Evolutionary conservation across 2,329 filamentous ascomycete genomes (phyloP).

Genomic region (Fusarium decemcellulare): DNA sequence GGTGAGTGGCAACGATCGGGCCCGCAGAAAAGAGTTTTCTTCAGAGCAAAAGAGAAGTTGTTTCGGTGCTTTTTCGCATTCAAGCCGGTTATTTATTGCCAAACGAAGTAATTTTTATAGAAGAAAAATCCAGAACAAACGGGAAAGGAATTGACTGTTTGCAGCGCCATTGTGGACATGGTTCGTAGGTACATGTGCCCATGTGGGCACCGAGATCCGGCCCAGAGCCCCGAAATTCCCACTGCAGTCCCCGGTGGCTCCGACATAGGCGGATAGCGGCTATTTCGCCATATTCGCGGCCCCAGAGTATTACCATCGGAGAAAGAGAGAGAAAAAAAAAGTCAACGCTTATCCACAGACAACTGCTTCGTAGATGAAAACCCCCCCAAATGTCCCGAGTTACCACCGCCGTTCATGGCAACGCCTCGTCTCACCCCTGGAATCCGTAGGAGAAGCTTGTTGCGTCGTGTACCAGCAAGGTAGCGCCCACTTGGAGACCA

Average conservation of each 20-base stretch:
- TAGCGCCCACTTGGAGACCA: conserved; percentile 21
- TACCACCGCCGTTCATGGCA: neutral
- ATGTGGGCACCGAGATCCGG: conserved; percentile 37
- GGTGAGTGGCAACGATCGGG: conserved; percentile 11
- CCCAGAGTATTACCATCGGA: neutral
- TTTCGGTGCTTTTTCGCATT: neutral
- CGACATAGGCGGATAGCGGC: conserved; percentile 29
- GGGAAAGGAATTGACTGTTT: neutral
- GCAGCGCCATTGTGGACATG: conserved; percentile 4
- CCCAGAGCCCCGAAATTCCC: conserved; percentile 17
- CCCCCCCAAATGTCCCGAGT: neutral
- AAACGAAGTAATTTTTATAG: conserved; percentile 11
- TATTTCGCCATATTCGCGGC: conserved; percentile 21
- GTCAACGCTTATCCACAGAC: neutral
- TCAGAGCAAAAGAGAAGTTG: neutral
- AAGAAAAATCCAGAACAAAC: neutral
- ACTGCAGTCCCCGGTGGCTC: conserved; percentile 12
- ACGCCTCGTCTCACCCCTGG: neutral
- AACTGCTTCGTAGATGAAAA: conserved; percentile 2
- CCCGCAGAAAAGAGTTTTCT: neutral
- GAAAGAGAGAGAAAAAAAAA: conserved; percentile 2
- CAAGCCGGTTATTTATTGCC: conserved; percentile 4
- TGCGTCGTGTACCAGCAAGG: conserved; percentile 22
- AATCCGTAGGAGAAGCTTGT: neutral
- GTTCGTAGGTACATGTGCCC: conserved; percentile 11